Evolutionary conservation across 2,329 filamentous ascomycete species (phyloP), one percentile per base, ranked within the genome.

Genomic region (Alternaria solani): DNA sequence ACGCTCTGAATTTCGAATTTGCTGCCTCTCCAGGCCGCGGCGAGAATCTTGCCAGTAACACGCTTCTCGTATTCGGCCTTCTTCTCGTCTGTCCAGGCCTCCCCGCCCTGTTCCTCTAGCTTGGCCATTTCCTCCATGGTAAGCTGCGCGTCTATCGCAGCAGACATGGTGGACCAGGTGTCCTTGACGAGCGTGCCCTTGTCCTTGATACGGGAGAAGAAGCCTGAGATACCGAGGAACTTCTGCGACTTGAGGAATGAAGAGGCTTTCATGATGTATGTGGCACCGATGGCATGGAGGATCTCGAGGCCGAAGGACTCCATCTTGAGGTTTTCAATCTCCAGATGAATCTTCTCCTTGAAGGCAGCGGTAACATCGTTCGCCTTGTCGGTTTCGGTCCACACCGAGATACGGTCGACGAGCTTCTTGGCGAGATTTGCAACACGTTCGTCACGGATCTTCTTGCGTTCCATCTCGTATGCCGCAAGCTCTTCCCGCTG

Each of bases 91-190:
- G 95, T 98, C 95, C 95, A 99, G 63, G 97, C 93, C 57, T 97
- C 95, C 51, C 95, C 95, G 54, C 94, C 95, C 74, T 90, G 89
- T 83, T 97, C 92, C 82, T 99, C 95, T 80, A 94, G 85, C 78
- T 94, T 93, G 55, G 93, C 94, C 95, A 99, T 98, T 80, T 97
- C 94, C 83, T 99, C 94, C 88, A 99, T 97, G 61, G 94, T 97
- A 83, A 97, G 91, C 82, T 99, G 95, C 26, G 95, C 95, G 75
- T 97, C 94, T 67, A 99, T 96, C 39, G 95, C 95, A 52, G 92
- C 96, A 65, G 89, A 93, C 76, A 99, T 97, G 30, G 95, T 99
- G 75, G 92, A 94, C 95, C 95, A 99, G 1, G 95, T 98, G 75
- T 99, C 95, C 85, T 98, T 98, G 72, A 96, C 93, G 63, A 98